Evolutionary conservation across 225 moss, liverwort and hornwort genomes (phyloP).

Genomic region (Ulota crispa): DNA sequence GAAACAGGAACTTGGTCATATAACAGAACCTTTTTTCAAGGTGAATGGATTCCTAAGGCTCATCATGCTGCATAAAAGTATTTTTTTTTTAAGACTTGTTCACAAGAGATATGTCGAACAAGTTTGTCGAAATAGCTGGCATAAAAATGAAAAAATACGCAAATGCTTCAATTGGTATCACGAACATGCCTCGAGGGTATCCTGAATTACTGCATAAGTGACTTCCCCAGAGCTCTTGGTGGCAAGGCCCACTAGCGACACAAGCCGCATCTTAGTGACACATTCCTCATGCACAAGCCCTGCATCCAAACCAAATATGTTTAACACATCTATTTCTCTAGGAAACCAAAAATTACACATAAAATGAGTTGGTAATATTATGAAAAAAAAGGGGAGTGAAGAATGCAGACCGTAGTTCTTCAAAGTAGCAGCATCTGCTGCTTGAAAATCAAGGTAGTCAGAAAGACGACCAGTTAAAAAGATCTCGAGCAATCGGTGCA

Average conservation of each 20-base stretch:
- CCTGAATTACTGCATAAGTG: conserved; percentile 66
- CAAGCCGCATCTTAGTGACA: conserved; percentile 78
- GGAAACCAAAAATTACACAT: not conserved
- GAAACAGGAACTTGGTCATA: conserved; percentile 2
- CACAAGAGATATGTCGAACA: not conserved
- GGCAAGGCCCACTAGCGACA: conserved; percentile 80
- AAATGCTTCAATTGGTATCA: not conserved
- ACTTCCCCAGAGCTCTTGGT: conserved; percentile 74
- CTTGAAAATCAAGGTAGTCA: conserved; percentile 72
- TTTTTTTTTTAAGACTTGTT: not conserved
- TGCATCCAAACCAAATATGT: conserved; percentile 26
- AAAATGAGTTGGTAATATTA: not conserved
- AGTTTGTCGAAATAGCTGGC: not conserved
- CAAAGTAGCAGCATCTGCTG: conserved; percentile 52
- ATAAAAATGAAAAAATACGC: not conserved
- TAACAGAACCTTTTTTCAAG: not conserved
- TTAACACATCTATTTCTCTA: not conserved
- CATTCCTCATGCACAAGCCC: conserved; percentile 84
- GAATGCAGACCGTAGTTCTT: conserved; percentile 58
- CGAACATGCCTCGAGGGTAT: conserved; percentile 59
- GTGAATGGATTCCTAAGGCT: not conserved
- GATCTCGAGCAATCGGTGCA: conserved; percentile 73
- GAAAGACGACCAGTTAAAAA: conserved; percentile 70
- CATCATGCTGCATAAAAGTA: not conserved
- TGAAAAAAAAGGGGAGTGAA: not conserved